A percentile compares a stretch with the other conserved stretches of the same genome.
These are phyloP conservation scores for Claviceps sp. DNA, from an alignment of 2,329 filamentous ascomycete species.

Conservation along the genomic window DNA sequence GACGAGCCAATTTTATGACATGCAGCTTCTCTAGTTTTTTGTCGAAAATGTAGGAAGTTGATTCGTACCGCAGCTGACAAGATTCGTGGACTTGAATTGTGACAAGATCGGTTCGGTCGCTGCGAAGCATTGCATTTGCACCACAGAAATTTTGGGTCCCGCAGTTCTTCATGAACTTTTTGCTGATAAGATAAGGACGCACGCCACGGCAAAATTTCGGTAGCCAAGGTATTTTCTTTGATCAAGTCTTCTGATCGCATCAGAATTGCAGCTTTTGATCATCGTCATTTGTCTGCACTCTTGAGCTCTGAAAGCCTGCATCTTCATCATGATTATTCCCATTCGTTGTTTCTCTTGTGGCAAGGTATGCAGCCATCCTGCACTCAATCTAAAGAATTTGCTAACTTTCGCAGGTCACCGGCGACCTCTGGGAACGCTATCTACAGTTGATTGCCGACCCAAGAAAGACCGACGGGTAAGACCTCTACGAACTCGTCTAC, in stretches of 20 bases:
- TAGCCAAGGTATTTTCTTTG: slow-evolving; percentile 12
- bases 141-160: slow-evolving; percentile 26
- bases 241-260: background rate
- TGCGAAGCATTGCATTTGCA: background rate
- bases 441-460: slow-evolving; percentile 70
- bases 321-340: slow-evolving; percentile 74
- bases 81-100: slow-evolving; percentile 1
- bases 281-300: background rate
- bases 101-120: background rate
- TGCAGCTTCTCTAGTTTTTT: no score
- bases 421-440: slow-evolving; percentile 95
- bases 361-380: slow-evolving; percentile 51
- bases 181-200: slow-evolving; percentile 27
- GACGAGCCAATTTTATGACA: background rate
- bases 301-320: background rate
- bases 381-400: slow-evolving; percentile 4
- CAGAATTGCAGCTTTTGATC: background rate
- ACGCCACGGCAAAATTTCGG: slow-evolving; percentile 18
- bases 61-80: slow-evolving; percentile 4
- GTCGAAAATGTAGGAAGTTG: background rate
- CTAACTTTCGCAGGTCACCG: slow-evolving; percentile 59
- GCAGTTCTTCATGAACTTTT: slow-evolving; percentile 22
- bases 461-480: slow-evolving; percentile 57
- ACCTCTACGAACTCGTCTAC: background rate
- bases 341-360: slow-evolving; percentile 98